These are phyloP conservation scores for Erysimum cheiri DNA, from an alignment of 441 rosid species.

Conservation along the genomic window DNA sequence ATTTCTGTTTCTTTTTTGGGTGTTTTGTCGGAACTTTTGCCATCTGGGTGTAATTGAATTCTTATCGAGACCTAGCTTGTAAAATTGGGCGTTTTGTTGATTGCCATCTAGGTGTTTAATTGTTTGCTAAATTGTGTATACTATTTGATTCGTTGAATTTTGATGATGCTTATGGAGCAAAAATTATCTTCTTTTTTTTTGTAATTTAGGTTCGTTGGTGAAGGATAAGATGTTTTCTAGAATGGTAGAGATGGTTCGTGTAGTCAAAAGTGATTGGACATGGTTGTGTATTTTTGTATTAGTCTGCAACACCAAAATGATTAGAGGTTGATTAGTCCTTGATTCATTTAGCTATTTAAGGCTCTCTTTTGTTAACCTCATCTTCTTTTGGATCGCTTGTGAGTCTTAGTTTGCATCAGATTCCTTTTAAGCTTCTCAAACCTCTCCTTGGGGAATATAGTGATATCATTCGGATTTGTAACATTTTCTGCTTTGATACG, in stretches of 20 bases:
- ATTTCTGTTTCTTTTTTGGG: background rate
- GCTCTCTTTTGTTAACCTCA: constrained; percentile 17
- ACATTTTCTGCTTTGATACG: background rate
- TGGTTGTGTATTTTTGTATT: background rate
- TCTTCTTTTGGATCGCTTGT: constrained; percentile 16
- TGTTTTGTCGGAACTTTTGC: constrained; percentile 2
- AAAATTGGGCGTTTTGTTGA: constrained; percentile 10
- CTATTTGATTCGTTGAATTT: constrained; percentile 4
- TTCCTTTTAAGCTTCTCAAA: constrained; percentile 16
- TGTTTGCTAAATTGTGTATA: constrained; percentile 1
- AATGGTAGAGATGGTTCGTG: background rate
- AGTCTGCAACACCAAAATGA: background rate
- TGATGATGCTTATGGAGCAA: constrained; percentile 6
- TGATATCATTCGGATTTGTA: constrained; percentile 6
- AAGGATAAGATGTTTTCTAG: constrained; percentile 1
- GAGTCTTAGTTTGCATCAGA: background rate
- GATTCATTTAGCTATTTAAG: background rate
- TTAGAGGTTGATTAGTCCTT: background rate
- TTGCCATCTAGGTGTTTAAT: background rate
- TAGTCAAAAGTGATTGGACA: constrained; percentile 2
- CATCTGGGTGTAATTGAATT: constrained; percentile 40
- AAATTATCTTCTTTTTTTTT: background rate
- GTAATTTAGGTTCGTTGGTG: background rate
- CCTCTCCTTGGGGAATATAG: background rate
- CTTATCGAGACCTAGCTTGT: constrained; percentile 12